These are phyloP conservation scores for Blastomyces parvus DNA, from an alignment of 2,329 filamentous ascomycete genomes.

Conservation along the genomic window DNA sequence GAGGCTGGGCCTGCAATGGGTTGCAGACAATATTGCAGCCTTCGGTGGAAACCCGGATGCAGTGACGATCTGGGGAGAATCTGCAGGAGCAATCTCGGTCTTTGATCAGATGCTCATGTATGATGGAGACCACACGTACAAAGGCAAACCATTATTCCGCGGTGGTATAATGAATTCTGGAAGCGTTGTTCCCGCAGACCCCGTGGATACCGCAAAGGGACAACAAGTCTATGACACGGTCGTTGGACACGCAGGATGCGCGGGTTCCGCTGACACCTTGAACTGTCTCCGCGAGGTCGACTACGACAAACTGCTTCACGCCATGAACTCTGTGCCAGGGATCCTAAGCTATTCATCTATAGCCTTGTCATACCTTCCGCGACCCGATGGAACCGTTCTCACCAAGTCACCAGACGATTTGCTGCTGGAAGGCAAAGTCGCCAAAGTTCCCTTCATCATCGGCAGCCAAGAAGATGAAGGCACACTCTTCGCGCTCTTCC, in stretches of 20 bases:
- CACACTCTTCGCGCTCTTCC: slow-evolving; percentile 62
- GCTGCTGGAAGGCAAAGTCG: slow-evolving; percentile 44
- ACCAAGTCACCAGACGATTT: slow-evolving; percentile 55
- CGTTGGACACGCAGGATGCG: slow-evolving; percentile 39
- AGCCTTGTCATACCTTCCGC: slow-evolving; percentile 63
- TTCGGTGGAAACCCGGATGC: slow-evolving; percentile 74
- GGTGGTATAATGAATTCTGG: slow-evolving; percentile 71
- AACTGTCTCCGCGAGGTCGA: slow-evolving; percentile 40
- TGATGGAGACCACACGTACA: slow-evolving; percentile 62
- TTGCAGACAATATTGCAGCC: slow-evolving; percentile 63
- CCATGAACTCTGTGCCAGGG: slow-evolving; percentile 60
- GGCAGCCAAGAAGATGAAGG: slow-evolving; percentile 75
- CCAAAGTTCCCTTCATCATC: slow-evolving; percentile 54
- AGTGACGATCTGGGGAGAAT: slow-evolving; percentile 72
- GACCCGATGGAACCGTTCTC: slow-evolving; percentile 58
- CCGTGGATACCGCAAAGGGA: slow-evolving; percentile 56
- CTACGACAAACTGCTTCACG: slow-evolving; percentile 46
- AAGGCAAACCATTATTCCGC: slow-evolving; percentile 64
- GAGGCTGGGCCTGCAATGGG: slow-evolving; percentile 62
- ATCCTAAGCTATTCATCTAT: slow-evolving; percentile 59
- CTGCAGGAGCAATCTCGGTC: slow-evolving; percentile 61
- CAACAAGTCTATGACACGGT: slow-evolving; percentile 48
- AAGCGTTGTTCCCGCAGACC: slow-evolving; percentile 50
- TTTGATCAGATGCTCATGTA: slow-evolving; percentile 68
- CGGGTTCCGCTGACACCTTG: slow-evolving; percentile 34